Conservation (phyloP, 768 basidiomycete genomes). For the Austroboletus festivus region DNA sequence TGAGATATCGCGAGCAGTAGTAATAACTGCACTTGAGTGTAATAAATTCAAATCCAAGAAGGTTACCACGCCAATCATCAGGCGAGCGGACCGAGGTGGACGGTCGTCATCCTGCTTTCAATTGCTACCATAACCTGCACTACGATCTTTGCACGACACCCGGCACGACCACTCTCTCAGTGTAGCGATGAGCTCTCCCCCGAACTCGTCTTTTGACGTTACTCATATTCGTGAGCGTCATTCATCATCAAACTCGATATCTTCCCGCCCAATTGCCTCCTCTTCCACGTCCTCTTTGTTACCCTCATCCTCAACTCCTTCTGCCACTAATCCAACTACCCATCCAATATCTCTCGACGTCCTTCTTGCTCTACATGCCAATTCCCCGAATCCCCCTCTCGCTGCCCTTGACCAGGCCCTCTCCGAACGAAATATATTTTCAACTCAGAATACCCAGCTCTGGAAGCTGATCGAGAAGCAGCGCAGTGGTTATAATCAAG, state of each 20-base stretch:
- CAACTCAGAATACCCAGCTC: constrained; percentile 82
- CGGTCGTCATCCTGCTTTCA: not conserved
- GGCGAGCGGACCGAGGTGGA: not conserved
- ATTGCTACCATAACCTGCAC: not conserved
- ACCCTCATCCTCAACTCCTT: constrained; percentile 23
- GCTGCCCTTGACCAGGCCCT: constrained; percentile 74
- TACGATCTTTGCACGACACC: not conserved
- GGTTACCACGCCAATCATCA: not conserved
- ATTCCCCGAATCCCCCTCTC: constrained; percentile 48
- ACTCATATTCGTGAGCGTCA: constrained; percentile 24
- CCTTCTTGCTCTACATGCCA: constrained; percentile 54
- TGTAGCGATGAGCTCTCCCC: constrained; percentile 17
- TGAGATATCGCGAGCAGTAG: no score
- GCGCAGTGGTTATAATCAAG: constrained; percentile 72
- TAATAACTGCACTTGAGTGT: no score
- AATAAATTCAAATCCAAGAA: no score
- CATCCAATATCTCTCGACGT: constrained; percentile 46
- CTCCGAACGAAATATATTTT: constrained; percentile 75
- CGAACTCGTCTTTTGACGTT: constrained; percentile 13
- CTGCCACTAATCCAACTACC: constrained; percentile 28
- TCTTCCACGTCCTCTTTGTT: constrained; percentile 26
- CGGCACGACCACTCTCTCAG: not conserved
- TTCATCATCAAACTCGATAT: constrained; percentile 21
- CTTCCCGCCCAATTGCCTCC: constrained; percentile 34
- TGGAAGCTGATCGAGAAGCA: constrained; percentile 97